These are phyloP conservation scores for Coemansia sp. DNA, from an alignment of 192 early-diverging fungal genomes.

Conservation along the genomic window DNA sequence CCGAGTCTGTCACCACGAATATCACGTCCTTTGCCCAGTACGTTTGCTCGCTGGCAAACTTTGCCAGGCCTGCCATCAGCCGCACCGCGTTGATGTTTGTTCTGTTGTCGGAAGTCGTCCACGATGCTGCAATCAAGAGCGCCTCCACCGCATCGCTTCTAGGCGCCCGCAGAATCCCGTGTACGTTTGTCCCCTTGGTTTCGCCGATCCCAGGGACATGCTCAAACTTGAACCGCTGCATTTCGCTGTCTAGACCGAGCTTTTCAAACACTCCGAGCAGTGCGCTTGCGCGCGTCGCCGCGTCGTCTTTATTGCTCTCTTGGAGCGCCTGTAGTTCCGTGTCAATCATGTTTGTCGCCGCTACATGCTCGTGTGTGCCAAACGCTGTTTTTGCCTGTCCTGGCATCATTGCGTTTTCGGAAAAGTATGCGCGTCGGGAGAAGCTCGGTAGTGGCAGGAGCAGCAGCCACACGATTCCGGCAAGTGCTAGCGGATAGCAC, in stretches of 20 bases:
- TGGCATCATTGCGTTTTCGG: slow-evolving; percentile 76
- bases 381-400: slow-evolving; percentile 58
- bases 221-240: slow-evolving; percentile 29
- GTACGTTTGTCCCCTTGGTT: slow-evolving; percentile 67
- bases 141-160: slow-evolving; percentile 88
- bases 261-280: slow-evolving; percentile 19
- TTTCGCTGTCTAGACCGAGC: slow-evolving; percentile 46
- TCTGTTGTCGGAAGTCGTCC: slow-evolving; percentile 64
- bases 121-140: slow-evolving; percentile 79
- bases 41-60: slow-evolving; percentile 56
- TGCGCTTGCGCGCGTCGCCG: slow-evolving; percentile 12
- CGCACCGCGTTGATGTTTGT: slow-evolving; percentile 31
- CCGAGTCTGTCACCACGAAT: slow-evolving; percentile 79
- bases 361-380: slow-evolving; percentile 26
- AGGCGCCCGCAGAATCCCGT: slow-evolving; percentile 78
- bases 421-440: slow-evolving; percentile 67
- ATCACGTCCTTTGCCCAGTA: slow-evolving; percentile 95
- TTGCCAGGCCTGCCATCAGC: slow-evolving; percentile 42
- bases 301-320: background rate
- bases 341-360: slow-evolving; percentile 26
- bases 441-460: slow-evolving; percentile 62
- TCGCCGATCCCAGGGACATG: slow-evolving; percentile 31
- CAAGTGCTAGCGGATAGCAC: slow-evolving; percentile 60
- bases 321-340: background rate
- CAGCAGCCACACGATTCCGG: slow-evolving; percentile 64